These are phyloP conservation scores for Fusarium nanum DNA, from an alignment of 2,329 filamentous ascomycete genomes.

Conservation along the genomic window DNA sequence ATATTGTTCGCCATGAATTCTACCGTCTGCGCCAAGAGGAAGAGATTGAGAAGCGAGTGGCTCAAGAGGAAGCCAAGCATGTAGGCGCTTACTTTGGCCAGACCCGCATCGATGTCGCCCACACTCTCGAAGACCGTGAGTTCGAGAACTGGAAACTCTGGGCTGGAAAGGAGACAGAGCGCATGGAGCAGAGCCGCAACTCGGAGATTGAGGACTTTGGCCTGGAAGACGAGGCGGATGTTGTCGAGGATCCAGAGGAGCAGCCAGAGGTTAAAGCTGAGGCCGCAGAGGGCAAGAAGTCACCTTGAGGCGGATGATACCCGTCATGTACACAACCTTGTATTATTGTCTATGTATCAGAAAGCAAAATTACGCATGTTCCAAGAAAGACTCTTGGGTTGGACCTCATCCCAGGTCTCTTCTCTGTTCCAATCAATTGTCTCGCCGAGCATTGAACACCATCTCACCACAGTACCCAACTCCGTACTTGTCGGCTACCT, in stretches of 20 bases:
- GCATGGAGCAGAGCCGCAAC: constrained; percentile 54
- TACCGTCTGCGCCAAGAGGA: constrained; percentile 85
- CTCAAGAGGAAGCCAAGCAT: constrained; percentile 86
- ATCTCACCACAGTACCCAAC: constrained; percentile 54
- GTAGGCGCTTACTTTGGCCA: constrained; percentile 92
- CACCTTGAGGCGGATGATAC: constrained; percentile 38
- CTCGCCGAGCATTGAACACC: constrained; percentile 54
- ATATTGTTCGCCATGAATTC: constrained; percentile 88
- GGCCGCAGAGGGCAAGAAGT: constrained; percentile 28
- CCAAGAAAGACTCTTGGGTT: constrained; percentile 9
- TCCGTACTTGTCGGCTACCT: constrained; percentile 63
- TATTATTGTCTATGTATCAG: constrained; percentile 43
- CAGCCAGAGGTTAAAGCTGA: constrained; percentile 43
- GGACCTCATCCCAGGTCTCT: neutral
- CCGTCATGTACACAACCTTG: constrained; percentile 42
- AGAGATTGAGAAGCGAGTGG: constrained; percentile 84
- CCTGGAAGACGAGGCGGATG: constrained; percentile 52
- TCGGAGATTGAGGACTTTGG: constrained; percentile 59
- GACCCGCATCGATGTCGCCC: constrained; percentile 77
- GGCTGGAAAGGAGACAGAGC: constrained; percentile 67
- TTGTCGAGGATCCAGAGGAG: constrained; percentile 34
- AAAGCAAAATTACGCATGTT: constrained; percentile 37
- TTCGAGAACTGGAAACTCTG: constrained; percentile 89
- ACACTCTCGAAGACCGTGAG: constrained; percentile 81
- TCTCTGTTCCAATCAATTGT: constrained; percentile 28